Percentiles rank a stretch among this genome's conserved stretches.
Conservation (phyloP, 352 stramenopile species). For the Phytophthora vignae region DNA sequence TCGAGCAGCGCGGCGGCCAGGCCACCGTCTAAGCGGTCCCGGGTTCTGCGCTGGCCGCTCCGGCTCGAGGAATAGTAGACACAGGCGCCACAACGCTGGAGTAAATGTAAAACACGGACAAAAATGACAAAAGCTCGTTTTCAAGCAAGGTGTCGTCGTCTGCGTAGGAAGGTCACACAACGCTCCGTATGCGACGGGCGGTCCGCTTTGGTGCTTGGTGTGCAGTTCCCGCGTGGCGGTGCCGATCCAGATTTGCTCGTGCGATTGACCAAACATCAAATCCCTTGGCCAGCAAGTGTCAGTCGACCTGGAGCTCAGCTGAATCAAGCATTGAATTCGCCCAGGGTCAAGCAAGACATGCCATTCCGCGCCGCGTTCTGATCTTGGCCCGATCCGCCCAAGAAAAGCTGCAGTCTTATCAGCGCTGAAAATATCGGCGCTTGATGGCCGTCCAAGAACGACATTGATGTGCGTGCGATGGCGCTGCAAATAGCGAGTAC, state of each 20-base stretch:
- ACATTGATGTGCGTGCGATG: background rate
- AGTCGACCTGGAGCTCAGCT: background rate
- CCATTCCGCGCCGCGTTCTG: constrained; percentile 18
- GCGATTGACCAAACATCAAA: constrained; percentile 5
- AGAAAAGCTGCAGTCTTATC: constrained; percentile 34
- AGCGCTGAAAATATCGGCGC: constrained; percentile 26
- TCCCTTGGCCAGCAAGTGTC: background rate
- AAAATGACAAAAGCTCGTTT: constrained; percentile 36
- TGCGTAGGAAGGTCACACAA: no score
- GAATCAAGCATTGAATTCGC: background rate
- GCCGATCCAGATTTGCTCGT: constrained; percentile 8
- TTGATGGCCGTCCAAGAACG: constrained; percentile 22
- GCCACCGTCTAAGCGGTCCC: constrained; percentile 70
- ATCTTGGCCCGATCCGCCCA: constrained; percentile 6
- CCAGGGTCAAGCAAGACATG: no score
- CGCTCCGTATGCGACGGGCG: constrained; percentile 6
- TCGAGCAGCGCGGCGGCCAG: constrained; percentile 84
- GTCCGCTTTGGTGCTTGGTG: constrained; percentile 14
- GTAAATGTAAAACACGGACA: constrained; percentile 38
- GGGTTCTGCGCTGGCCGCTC: constrained; percentile 18
- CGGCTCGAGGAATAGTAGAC: constrained; percentile 34
- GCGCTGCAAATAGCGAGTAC: constrained; percentile 30
- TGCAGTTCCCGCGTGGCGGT: background rate
- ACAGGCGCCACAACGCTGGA: constrained; percentile 37
- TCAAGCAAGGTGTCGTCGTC: constrained; percentile 20